Evolutionary conservation across 1,284 basidiomycete species (phyloP), one percentile per base, ranked within the genome.

Genomic region (Sutorius eximius): DNA sequence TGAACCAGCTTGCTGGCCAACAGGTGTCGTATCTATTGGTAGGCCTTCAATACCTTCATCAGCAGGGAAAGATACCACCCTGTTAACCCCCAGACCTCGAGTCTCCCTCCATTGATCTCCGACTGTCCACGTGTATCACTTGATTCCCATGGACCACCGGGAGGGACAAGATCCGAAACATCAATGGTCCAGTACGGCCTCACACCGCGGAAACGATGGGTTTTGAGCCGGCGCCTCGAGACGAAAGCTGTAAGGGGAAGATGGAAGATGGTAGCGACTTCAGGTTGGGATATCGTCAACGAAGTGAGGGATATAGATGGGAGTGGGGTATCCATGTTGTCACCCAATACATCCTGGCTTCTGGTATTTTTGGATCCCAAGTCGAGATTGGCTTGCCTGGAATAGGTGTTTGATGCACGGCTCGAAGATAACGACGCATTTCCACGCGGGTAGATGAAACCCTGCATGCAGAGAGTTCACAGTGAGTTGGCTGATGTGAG

Each of bases 51-150:
- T 18, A 62, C 32, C 51, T 56, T 69, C 68, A 71, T 70, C 41
- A 91, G 71, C 44, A 82, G 61, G 45, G 78, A 81, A 46, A 90
- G 73, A 71, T 90, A 91, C 88, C 89, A 91, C 30, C 88, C 89
- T 29, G 89, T 90, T 63, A 92, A 71, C 0, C 89, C 89, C 88
- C 89, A 92, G 20, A 91, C 80, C 63, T 91, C 86, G 13, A 90
- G 67, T 53, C 72, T 70, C 15, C 75, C 77, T 42, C 71, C 70
- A 40, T 40, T 45, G 27, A 59, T 54, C 42, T 70, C 70, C 41
- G 71, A 66, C 18, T 62, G 67, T 48, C 66, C 66, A 36, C 63
- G 57, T 34, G 61, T 57, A 53, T 71, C 63, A 49, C 32, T 43
- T 32, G 59, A 55, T 46, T 57, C 56, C 52, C 62, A 62, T 42